phyloP scores from a whole-genome alignment of 2,329 filamentous ascomycete genomes.

The Xylaria sp. region DNA sequence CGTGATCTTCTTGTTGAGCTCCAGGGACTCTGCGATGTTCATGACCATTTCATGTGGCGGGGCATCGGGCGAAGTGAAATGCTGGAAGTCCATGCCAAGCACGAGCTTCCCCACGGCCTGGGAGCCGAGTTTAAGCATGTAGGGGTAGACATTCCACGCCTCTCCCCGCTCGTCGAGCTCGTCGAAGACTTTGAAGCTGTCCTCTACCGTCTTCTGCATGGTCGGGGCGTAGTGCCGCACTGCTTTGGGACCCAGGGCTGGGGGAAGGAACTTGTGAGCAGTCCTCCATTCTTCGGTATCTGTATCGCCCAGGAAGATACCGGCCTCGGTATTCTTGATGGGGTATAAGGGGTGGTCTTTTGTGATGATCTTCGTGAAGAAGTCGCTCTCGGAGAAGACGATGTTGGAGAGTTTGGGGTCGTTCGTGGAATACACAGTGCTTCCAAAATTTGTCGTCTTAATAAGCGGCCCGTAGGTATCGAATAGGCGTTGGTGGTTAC shows the following conservation, averaged over 20 bases:
- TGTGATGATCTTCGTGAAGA: constrained; percentile 65
- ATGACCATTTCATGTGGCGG: constrained; percentile 63
- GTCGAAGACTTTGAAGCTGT: constrained; percentile 62
- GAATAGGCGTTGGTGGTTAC: constrained; percentile 66
- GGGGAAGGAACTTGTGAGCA: constrained; percentile 71
- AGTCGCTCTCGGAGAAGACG: constrained; percentile 61
- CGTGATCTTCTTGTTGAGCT: constrained; percentile 69
- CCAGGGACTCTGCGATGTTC: constrained; percentile 61
- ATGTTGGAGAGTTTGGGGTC: constrained; percentile 59
- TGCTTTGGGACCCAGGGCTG: constrained; percentile 68
- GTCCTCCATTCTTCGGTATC: constrained; percentile 61
- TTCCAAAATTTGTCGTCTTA: constrained; percentile 64
- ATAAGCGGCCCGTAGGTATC: constrained; percentile 64
- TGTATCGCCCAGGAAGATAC: constrained; percentile 62
- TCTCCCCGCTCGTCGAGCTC: constrained; percentile 61
- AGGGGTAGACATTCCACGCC: constrained; percentile 61
- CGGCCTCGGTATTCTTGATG: constrained; percentile 56
- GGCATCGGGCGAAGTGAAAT: constrained; percentile 58
- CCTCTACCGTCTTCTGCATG: constrained; percentile 66
- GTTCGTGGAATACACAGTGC: constrained; percentile 62
- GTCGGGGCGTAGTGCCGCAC: constrained; percentile 69
- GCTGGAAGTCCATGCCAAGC: constrained; percentile 58
- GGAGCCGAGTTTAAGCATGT: constrained; percentile 61
- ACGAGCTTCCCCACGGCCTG: constrained; percentile 59
- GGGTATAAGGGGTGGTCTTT: constrained; percentile 60